Evolutionary conservation across 805 yeast genomes (phyloP).

Genomic region (Starmerella bombicola): DNA sequence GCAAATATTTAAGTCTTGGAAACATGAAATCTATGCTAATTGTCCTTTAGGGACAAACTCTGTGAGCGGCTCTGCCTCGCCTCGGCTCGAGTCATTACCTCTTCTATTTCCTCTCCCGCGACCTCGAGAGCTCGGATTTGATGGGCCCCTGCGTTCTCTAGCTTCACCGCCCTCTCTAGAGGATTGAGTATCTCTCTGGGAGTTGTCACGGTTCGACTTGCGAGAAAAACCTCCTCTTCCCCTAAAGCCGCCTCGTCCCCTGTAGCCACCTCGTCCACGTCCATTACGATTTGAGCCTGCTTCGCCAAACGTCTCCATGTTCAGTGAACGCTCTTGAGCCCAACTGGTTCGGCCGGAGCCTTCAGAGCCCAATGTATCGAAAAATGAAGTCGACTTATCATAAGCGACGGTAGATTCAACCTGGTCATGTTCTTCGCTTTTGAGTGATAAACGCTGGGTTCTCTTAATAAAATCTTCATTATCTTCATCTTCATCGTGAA

Average conservation of each 20-base stretch:
- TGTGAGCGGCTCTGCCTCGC: not conserved
- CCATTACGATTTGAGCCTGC: not conserved
- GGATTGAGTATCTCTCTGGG: not conserved
- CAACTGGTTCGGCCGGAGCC: constrained; percentile 32
- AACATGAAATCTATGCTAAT: not conserved
- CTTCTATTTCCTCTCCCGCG: constrained; percentile 28
- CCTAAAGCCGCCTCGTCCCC: constrained; percentile 3
- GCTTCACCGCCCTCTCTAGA: not conserved
- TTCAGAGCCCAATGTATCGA: constrained; percentile 63
- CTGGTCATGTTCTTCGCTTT: constrained; percentile 15
- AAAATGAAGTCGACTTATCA: constrained; percentile 74
- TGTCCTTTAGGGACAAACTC: constrained; percentile 1
- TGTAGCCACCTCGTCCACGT: constrained; percentile 1
- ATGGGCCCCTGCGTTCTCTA: not conserved
- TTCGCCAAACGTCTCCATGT: constrained; percentile 77
- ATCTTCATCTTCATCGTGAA: not conserved
- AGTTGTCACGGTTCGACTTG: not conserved
- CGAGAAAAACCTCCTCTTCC: not conserved
- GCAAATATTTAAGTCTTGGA: not conserved
- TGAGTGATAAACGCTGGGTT: constrained; percentile 12
- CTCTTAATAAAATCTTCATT: constrained; percentile 22
- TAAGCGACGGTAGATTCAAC: constrained; percentile 35
- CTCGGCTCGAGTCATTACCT: constrained; percentile 5
- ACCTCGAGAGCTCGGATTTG: not conserved
- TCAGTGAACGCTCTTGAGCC: constrained; percentile 65